Evolutionary conservation across 768 basidiomycete genomes (phyloP), one percentile per base, ranked within the genome.

Genomic region (Crepidotus variabilis): DNA sequence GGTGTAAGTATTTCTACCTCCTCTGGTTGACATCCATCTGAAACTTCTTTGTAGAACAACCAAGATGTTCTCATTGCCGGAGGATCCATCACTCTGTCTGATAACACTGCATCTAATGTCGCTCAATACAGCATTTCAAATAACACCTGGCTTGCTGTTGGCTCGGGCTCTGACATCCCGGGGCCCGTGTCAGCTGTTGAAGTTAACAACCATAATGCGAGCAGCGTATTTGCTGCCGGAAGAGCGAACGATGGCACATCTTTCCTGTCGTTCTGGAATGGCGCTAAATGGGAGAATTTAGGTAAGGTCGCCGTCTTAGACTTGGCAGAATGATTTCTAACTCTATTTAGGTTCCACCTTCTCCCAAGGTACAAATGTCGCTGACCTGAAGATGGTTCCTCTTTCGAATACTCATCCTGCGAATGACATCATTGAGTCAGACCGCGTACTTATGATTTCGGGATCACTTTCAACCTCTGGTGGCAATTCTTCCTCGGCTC

Each of bases 161-260:
- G 90, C 9, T 66, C 73, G 47, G 70, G 80, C 11, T 67, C 70
- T 11, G 77, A 82, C 48, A 76, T 98, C 21, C 92, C 94, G 47
- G 96, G 96, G 2, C 94, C 94, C 2, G 89, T 94, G 1, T 90
- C 93, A 2, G 94, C 96, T 10, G 68, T 98, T 51, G 88, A 88
- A 52, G 88, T 94, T 43, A 92, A 98, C 69, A 76, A 86, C 60
- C 80, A 82, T 20, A 93, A 97, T 66, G 68, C 73, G 1, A 90
- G 84, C 62, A 96, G 90, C 64, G 81, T 98, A 54, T 99, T 94
- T 64, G 92, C 88, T 48, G 92, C 94, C 33, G 96, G 96, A 63
- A 83, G 81, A 87, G 93, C 58, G 67, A 86, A 87, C 55, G 85
- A 83, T 11, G 76, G 78, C 4, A 72, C 79, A 1, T 75, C 92